These are phyloP conservation scores for Hypoxylon sp. DNA, from an alignment of 2,329 filamentous ascomycete species.

Conservation along the genomic window DNA sequence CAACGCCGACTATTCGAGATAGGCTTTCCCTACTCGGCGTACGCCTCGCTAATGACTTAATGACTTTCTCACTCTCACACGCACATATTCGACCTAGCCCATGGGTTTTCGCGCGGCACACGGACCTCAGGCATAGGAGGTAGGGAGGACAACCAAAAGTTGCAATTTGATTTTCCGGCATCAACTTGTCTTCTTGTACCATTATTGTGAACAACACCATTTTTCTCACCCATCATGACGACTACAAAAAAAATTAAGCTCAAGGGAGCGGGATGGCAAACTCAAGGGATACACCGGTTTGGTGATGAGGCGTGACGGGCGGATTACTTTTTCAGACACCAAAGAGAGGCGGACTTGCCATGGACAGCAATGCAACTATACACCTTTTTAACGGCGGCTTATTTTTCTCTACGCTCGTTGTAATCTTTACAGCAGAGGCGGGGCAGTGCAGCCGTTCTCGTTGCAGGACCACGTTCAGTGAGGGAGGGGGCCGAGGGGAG, in stretches of 20 bases:
- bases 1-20: slow-evolving; percentile 43
- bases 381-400: slow-evolving; percentile 44
- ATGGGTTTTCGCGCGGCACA: slow-evolving; percentile 43
- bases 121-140: slow-evolving; percentile 47
- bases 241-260: slow-evolving; percentile 32
- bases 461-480: slow-evolving; percentile 40
- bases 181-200: slow-evolving; percentile 55
- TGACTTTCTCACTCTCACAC: slow-evolving; percentile 47
- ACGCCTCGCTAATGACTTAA: slow-evolving; percentile 53
- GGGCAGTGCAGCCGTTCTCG: slow-evolving; percentile 49
- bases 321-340: slow-evolving; percentile 39
- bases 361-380: slow-evolving; percentile 38
- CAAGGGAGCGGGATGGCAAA: slow-evolving; percentile 35
- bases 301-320: slow-evolving; percentile 41
- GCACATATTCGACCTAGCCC: slow-evolving; percentile 40
- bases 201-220: slow-evolving; percentile 47
- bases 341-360: slow-evolving; percentile 40
- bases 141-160: slow-evolving; percentile 50
- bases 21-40: slow-evolving; percentile 39
- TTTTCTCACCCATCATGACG: slow-evolving; percentile 46
- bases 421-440: slow-evolving; percentile 52
- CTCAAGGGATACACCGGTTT: slow-evolving; percentile 37
- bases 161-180: slow-evolving; percentile 48
- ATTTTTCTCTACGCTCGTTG: slow-evolving; percentile 61
- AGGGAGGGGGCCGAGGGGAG: slow-evolving; percentile 10